Conservation (phyloP, 179 eudicot species). For the Sideroxylon spinosum region DNA sequence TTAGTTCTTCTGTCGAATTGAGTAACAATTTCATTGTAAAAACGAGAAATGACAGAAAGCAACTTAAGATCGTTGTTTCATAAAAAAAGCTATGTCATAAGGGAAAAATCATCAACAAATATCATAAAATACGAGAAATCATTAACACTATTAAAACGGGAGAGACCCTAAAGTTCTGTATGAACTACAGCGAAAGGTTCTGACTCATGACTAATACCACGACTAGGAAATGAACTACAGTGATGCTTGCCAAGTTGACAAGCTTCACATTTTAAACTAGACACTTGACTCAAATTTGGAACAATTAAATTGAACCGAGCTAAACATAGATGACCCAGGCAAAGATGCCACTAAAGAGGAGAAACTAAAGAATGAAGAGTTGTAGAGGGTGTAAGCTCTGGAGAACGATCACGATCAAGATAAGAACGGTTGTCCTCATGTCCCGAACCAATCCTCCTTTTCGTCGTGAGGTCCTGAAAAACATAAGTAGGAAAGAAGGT, state of each 20-base stretch:
- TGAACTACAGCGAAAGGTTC: not conserved
- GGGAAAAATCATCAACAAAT: not conserved
- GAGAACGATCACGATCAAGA: not conserved
- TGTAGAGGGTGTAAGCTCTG: not conserved
- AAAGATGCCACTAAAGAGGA: not conserved
- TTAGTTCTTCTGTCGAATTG: not conserved
- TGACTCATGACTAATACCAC: not conserved
- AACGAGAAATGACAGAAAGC: not conserved
- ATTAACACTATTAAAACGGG: not conserved
- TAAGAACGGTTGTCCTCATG: too few species aligned
- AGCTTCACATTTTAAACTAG: not conserved
- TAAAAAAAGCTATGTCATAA: not conserved
- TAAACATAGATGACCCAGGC: not conserved
- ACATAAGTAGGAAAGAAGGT: not conserved
- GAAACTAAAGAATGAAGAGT: not conserved
- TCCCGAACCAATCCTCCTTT: too few species aligned
- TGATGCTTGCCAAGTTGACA: not conserved
- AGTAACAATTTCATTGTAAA: not conserved
- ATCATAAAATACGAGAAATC: too few species aligned
- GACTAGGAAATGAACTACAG: not conserved
- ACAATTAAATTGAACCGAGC: not conserved
- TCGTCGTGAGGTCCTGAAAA: not conserved
- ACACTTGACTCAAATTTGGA: not conserved
- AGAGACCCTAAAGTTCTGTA: not conserved
- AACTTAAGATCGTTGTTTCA: not conserved